Evolutionary conservation across 495 filamentous ascomycete genomes (phyloP), one percentile per base, ranked within the genome.

Genomic region (Xylaria nigripes): DNA sequence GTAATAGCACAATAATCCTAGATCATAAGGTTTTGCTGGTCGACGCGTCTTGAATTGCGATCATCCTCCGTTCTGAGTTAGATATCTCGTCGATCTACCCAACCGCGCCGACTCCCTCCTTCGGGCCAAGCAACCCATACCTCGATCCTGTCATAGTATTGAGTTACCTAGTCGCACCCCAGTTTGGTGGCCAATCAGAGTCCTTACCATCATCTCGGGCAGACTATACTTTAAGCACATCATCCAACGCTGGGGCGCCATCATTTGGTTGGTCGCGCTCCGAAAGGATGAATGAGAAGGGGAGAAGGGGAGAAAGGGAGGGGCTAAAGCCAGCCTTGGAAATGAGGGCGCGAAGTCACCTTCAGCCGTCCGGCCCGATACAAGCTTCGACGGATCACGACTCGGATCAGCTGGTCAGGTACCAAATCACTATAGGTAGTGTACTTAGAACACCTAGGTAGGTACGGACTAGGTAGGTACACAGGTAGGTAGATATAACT

Each of bases 141-240:
- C 52, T 34, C 45, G 43, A 55, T 54, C 45, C 45, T 36, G 32
- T 12, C 32, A 36, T 36, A 47, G 38, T 21, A 10, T 21, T 24
- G 19, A 48, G 16, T 12, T 22, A 4, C 19, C 36, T 34, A 34
- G 41, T 23, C 19, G 44, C 43, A 21, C 52, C 52, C 52, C 30
- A 25, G 45, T 15, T 9, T 43, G 36, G 34, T 44, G 40, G 25
- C 52, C 52, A 55, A 55, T 55, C 52, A 55, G 13, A 23, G 3
- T 24, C 34, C 48, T 24, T 55, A 48, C 52, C 52, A 48, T 18
- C 45, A 36, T 23, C 45, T 55, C 52, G 52, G 52, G 45, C 52
- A 48, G 45, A 36, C 32, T 36, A 36, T 36, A 36, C 32, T 36
- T 8, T 36, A 36, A 18, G 45, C 18, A 42, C 34, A 13, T 36